Conservation (phyloP, 2,329 filamentous ascomycete species). For the Xylariaceae sp. region DNA sequence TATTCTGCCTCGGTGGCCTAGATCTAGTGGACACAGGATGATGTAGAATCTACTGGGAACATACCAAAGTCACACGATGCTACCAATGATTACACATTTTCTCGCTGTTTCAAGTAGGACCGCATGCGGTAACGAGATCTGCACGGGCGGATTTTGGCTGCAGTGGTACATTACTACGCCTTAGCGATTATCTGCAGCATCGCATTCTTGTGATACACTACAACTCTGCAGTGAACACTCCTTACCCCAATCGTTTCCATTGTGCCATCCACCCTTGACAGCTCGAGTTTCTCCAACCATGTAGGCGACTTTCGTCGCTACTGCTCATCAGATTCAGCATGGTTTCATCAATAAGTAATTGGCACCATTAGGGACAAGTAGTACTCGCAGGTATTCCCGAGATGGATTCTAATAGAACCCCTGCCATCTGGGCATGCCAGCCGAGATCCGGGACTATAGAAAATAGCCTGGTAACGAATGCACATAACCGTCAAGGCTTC, state of each 20-base stretch:
- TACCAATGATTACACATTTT: conserved; percentile 6
- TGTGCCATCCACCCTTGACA: background rate
- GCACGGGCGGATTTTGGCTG: conserved; percentile 17
- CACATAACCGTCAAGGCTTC: conserved; percentile 20
- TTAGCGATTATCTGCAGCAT: conserved; percentile 3
- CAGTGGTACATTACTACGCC: conserved; percentile 20
- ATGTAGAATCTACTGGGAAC: conserved; percentile 9
- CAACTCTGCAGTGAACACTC: conserved; percentile 8
- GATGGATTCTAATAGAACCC: conserved; percentile 1
- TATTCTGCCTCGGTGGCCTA: conserved; percentile 16
- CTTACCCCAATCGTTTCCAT: background rate
- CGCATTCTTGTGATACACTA: conserved; percentile 15
- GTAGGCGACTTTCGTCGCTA: background rate
- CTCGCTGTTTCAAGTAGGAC: conserved; percentile 20
- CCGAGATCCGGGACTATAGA: conserved; percentile 4
- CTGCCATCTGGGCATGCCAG: background rate
- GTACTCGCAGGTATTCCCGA: background rate
- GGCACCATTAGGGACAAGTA: background rate
- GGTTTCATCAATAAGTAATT: background rate
- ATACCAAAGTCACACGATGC: conserved; percentile 11
- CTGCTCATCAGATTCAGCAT: background rate
- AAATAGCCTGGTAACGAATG: conserved; percentile 23
- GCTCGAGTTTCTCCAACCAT: background rate
- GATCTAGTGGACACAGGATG: conserved; percentile 7
- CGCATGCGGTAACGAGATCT: conserved; percentile 12